These are phyloP conservation scores for Zancudomyces culisetae DNA, from an alignment of 371 early-diverging fungal species.

Conservation along the genomic window DNA sequence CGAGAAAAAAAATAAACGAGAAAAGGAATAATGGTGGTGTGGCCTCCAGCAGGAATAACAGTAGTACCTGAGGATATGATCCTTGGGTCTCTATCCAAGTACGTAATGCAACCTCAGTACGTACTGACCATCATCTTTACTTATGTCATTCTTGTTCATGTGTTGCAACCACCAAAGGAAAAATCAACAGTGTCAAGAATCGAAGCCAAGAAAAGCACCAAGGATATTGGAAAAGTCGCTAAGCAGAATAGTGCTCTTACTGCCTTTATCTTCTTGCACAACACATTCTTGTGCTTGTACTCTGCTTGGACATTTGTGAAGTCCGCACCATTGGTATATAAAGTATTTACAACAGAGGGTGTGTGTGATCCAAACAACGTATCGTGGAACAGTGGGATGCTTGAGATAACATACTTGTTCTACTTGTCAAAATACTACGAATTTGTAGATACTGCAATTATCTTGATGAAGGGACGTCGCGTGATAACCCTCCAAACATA, in stretches of 20 bases:
- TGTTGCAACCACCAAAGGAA: background rate
- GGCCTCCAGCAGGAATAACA: background rate
- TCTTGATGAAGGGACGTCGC: constrained; percentile 55
- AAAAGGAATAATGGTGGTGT: background rate
- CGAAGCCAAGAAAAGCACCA: background rate
- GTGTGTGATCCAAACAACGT: constrained; percentile 42
- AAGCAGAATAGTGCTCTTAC: background rate
- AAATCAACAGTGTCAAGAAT: background rate
- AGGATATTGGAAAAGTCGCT: background rate
- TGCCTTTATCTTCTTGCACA: constrained; percentile 47
- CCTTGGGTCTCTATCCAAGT: background rate
- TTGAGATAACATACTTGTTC: constrained; percentile 61
- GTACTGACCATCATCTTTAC: background rate
- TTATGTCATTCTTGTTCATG: background rate
- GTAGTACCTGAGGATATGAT: background rate
- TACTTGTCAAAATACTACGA: constrained; percentile 79
- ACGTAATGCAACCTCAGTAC: background rate
- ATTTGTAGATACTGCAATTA: constrained; percentile 68
- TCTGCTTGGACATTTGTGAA: constrained; percentile 46
- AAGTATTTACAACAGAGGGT: constrained; percentile 23
- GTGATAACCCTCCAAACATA: constrained; percentile 68
- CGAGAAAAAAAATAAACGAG: too few species aligned
- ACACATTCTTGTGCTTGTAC: constrained; percentile 43
- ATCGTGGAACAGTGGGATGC: constrained; percentile 49
- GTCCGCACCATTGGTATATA: constrained; percentile 34